Conservation (phyloP, 2,329 filamentous ascomycete genomes). For the Fusarium coffeatum region DNA sequence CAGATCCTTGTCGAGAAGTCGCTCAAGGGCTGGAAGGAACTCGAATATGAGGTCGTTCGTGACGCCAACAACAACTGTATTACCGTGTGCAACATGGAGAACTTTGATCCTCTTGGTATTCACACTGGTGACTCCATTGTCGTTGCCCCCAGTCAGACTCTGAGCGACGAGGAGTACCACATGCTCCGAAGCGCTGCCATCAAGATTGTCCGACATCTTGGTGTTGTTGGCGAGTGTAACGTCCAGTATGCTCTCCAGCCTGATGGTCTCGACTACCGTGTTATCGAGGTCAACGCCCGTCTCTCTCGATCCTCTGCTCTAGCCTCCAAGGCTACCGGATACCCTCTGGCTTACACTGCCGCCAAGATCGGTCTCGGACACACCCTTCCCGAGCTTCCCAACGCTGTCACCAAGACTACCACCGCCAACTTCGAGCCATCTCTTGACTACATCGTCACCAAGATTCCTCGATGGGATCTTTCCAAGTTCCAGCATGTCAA, state of each 20-base stretch:
- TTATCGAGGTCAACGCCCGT: conserved; percentile 99
- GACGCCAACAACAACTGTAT: conserved; percentile 99
- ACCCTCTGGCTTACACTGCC: conserved; percentile 95
- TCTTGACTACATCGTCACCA: conserved; percentile 97
- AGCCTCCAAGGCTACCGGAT: conserved; percentile 97
- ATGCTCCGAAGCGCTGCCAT: conserved; percentile 98
- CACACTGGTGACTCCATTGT: conserved; percentile 99
- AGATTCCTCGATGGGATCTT: conserved; percentile 98
- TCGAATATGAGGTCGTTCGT: conserved; percentile 97
- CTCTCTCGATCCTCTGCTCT: conserved; percentile 96
- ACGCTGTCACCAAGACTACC: conserved; percentile 97
- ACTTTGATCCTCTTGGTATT: conserved; percentile 97
- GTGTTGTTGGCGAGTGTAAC: conserved; percentile 98
- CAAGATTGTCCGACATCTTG: conserved; percentile 97
- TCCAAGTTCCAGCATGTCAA: conserved; percentile 99
- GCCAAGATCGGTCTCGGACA: conserved; percentile 98
- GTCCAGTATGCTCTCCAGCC: conserved; percentile 98
- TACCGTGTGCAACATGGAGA: conserved; percentile 86
- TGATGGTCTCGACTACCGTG: conserved; percentile 95
- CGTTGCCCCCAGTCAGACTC: conserved; percentile 94
- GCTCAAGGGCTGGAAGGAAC: conserved; percentile 99
- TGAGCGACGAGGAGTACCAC: conserved; percentile 99
- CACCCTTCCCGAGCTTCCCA: conserved; percentile 93
- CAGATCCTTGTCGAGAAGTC: conserved; percentile 99
- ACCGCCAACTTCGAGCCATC: conserved; percentile 99